Evolutionary conservation across 1,284 basidiomycete species (phyloP), one percentile per base, ranked within the genome.

Genomic region (Fistulinella cinereoalba): DNA sequence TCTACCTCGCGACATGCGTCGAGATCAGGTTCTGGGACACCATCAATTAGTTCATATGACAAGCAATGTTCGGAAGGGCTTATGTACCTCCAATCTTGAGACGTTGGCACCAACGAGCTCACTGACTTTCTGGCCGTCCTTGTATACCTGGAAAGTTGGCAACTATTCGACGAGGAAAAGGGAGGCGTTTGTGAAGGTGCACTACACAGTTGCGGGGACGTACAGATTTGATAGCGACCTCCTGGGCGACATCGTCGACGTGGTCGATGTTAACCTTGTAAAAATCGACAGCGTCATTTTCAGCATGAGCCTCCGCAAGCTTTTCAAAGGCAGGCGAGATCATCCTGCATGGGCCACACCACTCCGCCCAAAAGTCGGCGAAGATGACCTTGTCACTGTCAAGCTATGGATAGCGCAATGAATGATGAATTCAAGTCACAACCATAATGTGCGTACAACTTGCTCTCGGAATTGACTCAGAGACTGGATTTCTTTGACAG

Each of bases 81-180:
- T 6, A 50, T 53, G 8, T 21, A 63, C 59, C 18, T 0, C 0
- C 37, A 65, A 39, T 3, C 0, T 11, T 0, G 0, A 0, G 0
- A 57, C 66, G 51, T 66, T 71, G n/a, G 89, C 88, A 42, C 89
- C 89, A 23, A 81, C 73, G 39, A 83, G 42, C 10, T 76, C 68
- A n/a, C 72, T 73, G 37, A 83, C 8, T 12, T 77, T 75, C 52
- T 75, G 38, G 24, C 80, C 80, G 39, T 76, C 67, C 69, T 83
- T 78, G 77, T 81, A 89, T 32, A 74, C 72, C 36, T 79, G 65
- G 71, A 93, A 92, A 3, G 85, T 86, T 2, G 89, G 89, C 79
- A 92, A 88, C 68, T 78, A 23, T 33, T 3, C 34, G 6, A 37
- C 11, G 16, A 32, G 9, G 3, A 27, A 27, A 6, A 12, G 25